A percentile compares a stretch with the other conserved stretches of the same genome.
These are phyloP conservation scores for Ogataea zsoltii DNA, from an alignment of 805 yeast genomes.

Conservation along the genomic window DNA sequence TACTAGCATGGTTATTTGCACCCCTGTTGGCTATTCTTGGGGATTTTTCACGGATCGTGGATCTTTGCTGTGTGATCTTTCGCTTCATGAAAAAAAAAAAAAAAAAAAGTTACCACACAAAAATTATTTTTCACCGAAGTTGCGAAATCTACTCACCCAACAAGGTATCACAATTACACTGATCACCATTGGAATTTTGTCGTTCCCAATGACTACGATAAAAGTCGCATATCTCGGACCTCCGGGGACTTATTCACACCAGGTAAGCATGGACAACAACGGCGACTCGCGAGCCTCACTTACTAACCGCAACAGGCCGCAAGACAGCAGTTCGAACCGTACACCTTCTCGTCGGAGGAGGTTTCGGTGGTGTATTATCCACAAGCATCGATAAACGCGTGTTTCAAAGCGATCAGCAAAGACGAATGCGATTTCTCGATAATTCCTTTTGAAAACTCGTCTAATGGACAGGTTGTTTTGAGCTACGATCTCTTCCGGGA, in stretches of 20 bases:
- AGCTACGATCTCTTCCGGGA: slow-evolving; percentile 82
- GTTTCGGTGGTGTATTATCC: slow-evolving; percentile 31
- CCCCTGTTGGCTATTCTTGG: no score
- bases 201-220: slow-evolving; percentile 23
- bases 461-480: slow-evolving; percentile 89
- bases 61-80: no score
- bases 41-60: no score
- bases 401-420: slow-evolving; percentile 56
- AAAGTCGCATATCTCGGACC: slow-evolving; percentile 86
- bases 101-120: no score
- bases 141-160: not conserved
- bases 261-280: slow-evolving; percentile 56
- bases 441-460: slow-evolving; percentile 91
- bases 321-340: slow-evolving; percentile 37
- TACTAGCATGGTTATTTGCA: no score
- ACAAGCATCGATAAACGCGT: slow-evolving; percentile 52
- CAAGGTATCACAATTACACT: no score
- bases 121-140: not conserved
- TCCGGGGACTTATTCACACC: slow-evolving; percentile 89
- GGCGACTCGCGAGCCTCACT: no score
- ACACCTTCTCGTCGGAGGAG: slow-evolving; percentile 11
- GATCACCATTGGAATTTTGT: no score
- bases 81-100: no score
- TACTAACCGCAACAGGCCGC: slow-evolving; percentile 44
- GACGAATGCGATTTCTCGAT: slow-evolving; percentile 63